Evolutionary conservation across 2,329 filamentous ascomycete species (phyloP), one percentile per base, ranked within the genome.

Genomic region (Berkeleyomyces basicola): DNA sequence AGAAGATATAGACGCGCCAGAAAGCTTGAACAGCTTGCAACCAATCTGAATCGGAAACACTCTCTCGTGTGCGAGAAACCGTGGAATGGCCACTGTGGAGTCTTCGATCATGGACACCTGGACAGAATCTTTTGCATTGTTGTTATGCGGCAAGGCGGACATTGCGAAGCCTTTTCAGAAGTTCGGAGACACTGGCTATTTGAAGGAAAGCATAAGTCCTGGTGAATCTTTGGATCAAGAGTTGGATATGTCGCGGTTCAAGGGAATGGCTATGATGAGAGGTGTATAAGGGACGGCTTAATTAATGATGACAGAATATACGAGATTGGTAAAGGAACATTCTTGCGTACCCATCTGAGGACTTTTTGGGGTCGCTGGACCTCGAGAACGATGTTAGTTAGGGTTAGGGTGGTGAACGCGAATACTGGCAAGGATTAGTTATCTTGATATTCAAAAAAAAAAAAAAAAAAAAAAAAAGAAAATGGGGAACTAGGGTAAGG

Each of bases 31-130:
- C 60, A 88, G 74, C 72, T 86, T 82, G 14, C 82, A 81, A 16
- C 86, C 85, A 67, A 88, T 86, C 72, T 88, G 86, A 65, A 88
- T 85, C 1, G 85, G 85, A 66, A 88, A 89, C 16, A 88, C 85
- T 68, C 85, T 84, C 70, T 86, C 83, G 67, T 85, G 83, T 2
- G 86, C 86, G 16, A 88, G 76, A 61, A 84, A 77, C 55, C 74
- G 74, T 36, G 80, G 80, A 58, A 83, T 83, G 67, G 75, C 75
- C 66, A 72, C 71, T 61, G 78, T 71, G 31, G 58, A 44, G 11
- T 55, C 49, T 36, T 44, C 59, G 7, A 39, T 11, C 4, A 55
- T 11, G 7, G 10, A 14, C 33, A 39, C 51, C 16, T n/a, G 4
- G 5, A 0, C 7, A n/a, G 51, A 55, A 36, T 16, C 39, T 55